Base-by-base conservation (phyloP, 768 basidiomycete genomes). In the Mycena haematopus region DNA sequence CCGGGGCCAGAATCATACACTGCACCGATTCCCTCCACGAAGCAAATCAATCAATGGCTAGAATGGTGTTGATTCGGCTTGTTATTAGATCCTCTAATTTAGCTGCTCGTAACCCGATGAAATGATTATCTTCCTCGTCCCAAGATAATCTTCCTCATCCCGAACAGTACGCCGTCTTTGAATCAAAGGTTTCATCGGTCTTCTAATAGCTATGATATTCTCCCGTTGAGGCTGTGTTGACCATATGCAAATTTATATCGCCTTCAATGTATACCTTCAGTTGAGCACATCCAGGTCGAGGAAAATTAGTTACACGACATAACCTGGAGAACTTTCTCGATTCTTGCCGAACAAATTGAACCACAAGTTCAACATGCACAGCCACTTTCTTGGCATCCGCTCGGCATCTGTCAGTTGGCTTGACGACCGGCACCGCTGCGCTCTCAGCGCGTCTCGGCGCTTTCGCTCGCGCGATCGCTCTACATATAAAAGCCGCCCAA, bases 1-100 rank as follows among this genome's bases (percentile, higher is more conserved):
- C 27, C 87, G 87, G 5, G 91, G 91, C 70, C 80, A 74, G 52
- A 64, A 85, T 21, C 79, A 90, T 68, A 78, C 82, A 21, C 76
- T 92, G 47, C 76, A n/a, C 91, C 4, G 79, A 89, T 71, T 77
- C 90, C 7, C 87, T 91, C 44, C n/a, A n/a, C n/a, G n/a, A n/a
- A n/a, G n/a, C n/a, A n/a, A n/a, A n/a, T n/a, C n/a, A n/a, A n/a
- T n/a, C n/a, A n/a, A 69, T 81, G 78, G 67, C 60, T 76, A 72
- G 64, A 47, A 67, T 67, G 66, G 66, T 11, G 61, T 67, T 33
- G 38, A 58, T 24, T 15, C 62, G 7, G n/a, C n/a, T n/a, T n/a
- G 62, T 54, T 17, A 63, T 62, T 15, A 29, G 52, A 25, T 67
- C 45, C 63, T 22, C 15, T 33, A 33, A 6, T 33, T 33, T 33